phyloP scores from a whole-genome alignment of 495 filamentous ascomycete species.

The Penicillium antarcticum region DNA sequence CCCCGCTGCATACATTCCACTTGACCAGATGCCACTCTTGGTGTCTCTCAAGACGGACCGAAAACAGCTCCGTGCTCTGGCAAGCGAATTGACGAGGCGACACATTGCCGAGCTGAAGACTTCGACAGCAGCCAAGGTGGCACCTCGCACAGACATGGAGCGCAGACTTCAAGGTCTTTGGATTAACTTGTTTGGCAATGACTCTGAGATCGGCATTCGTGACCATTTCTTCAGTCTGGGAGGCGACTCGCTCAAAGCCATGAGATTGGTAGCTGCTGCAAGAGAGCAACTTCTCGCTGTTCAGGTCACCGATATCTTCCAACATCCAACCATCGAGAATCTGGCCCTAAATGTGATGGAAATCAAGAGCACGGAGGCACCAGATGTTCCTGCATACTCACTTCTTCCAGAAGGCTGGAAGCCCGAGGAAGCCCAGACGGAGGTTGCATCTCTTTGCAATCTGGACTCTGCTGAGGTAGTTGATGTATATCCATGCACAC shows the following conservation, averaged over 20 bases:
- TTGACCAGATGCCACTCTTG: slow-evolving; percentile 42
- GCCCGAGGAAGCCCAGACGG: not conserved
- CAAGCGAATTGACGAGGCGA: not conserved
- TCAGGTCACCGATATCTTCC: slow-evolving; percentile 33
- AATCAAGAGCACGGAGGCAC: not conserved
- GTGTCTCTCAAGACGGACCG: slow-evolving; percentile 51
- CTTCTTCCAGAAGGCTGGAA: slow-evolving; percentile 1
- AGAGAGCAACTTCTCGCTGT: slow-evolving; percentile 20
- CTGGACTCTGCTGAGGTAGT: slow-evolving; percentile 8
- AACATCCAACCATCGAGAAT: slow-evolving; percentile 9
- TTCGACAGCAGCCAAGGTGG: not conserved
- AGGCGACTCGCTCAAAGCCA: slow-evolving; percentile 35
- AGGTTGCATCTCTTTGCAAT: not conserved
- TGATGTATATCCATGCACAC: slow-evolving; percentile 50
- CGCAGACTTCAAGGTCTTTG: not conserved
- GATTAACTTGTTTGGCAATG: not conserved
- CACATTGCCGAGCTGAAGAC: not conserved
- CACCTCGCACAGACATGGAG: not conserved
- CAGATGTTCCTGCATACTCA: not conserved
- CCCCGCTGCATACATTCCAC: slow-evolving; percentile 43
- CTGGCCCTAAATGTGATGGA: slow-evolving; percentile 3
- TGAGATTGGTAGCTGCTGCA: slow-evolving; percentile 31
- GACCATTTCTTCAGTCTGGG: slow-evolving; percentile 45
- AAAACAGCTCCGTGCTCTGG: slow-evolving; percentile 31
- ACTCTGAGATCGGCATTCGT: slow-evolving; percentile 20